Evolutionary conservation across 441 rosid species (phyloP).

Genomic region (Gossypium schwendimanii): DNA sequence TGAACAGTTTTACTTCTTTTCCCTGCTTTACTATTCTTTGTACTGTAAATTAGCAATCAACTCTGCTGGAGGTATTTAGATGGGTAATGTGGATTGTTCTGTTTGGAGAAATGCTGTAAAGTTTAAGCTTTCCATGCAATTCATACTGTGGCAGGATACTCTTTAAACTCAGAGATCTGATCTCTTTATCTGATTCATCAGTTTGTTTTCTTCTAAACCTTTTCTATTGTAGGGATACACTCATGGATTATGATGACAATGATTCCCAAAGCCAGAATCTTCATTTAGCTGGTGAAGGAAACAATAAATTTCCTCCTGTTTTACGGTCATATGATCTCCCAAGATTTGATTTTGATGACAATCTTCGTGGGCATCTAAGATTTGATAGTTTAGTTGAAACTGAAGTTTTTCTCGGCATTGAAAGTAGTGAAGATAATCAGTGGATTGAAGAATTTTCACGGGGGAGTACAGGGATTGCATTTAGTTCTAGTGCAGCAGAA

Average conservation of each 20-base stretch:
- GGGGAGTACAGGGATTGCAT: conserved; percentile 63
- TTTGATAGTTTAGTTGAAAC: conserved; percentile 83
- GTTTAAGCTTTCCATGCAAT: neutral
- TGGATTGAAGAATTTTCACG: conserved; percentile 95
- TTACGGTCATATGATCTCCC: conserved; percentile 78
- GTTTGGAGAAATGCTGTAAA: neutral
- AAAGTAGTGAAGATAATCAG: conserved; percentile 72
- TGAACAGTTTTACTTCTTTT: neutral
- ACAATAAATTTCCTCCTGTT: conserved; percentile 67
- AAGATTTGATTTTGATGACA: conserved; percentile 90
- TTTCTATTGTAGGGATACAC: conserved; percentile 51
- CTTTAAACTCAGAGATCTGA: conserved; percentile 4
- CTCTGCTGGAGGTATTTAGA: neutral
- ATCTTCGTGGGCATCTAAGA: conserved; percentile 66
- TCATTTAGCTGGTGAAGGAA: conserved; percentile 87
- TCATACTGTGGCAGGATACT: neutral
- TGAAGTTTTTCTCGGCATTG: conserved; percentile 92
- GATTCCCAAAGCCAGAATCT: conserved; percentile 94
- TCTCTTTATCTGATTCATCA: neutral
- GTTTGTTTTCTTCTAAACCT: conserved; percentile 1
- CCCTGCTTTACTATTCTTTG: conserved; percentile 4
- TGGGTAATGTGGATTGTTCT: neutral
- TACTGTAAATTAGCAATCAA: neutral
- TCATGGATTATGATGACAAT: conserved; percentile 99
- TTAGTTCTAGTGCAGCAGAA: conserved; percentile 72